These are phyloP conservation scores for Nakazawaea pomicola DNA, from an alignment of 805 yeast genomes.

Conservation along the genomic window DNA sequence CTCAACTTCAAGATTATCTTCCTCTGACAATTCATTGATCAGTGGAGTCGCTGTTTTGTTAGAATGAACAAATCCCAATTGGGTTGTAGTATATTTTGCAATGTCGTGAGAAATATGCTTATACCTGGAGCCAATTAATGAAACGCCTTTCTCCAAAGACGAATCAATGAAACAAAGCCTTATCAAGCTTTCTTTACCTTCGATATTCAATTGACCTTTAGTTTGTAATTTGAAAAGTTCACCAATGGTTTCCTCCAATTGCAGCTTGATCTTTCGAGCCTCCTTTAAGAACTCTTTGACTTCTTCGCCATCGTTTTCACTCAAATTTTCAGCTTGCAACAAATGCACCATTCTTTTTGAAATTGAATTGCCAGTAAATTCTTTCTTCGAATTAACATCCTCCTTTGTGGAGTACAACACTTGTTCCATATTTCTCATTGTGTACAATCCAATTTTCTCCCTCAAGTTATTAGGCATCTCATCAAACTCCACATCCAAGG, in stretches of 20 bases:
- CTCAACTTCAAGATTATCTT: background rate
- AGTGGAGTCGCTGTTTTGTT: no score
- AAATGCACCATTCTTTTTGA: constrained; percentile 19
- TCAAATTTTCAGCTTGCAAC: constrained; percentile 14
- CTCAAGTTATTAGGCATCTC: constrained; percentile 56
- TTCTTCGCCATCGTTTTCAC: constrained; percentile 14
- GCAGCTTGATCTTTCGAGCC: constrained; percentile 32
- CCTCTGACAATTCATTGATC: background rate
- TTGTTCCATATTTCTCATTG: constrained; percentile 77
- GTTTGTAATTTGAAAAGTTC: constrained; percentile 55
- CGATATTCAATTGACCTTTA: constrained; percentile 48
- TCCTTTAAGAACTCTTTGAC: constrained; percentile 30
- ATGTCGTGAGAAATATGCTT: constrained; percentile 6
- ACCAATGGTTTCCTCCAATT: constrained; percentile 45
- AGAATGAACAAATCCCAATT: no score
- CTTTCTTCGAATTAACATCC: constrained; percentile 8
- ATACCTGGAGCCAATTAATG: constrained; percentile 20
- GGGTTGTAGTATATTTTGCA: constrained; percentile 2
- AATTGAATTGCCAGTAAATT: constrained; percentile 13
- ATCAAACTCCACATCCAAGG: constrained; percentile 63
- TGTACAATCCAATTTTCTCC: constrained; percentile 70
- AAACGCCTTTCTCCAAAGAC: constrained; percentile 54
- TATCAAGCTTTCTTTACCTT: constrained; percentile 73
- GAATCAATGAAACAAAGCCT: constrained; percentile 66
- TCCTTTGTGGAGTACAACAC: constrained; percentile 34